phyloP scores from a whole-genome alignment of 306 rosid species.

The Citrullus mucosospermus region DNA sequence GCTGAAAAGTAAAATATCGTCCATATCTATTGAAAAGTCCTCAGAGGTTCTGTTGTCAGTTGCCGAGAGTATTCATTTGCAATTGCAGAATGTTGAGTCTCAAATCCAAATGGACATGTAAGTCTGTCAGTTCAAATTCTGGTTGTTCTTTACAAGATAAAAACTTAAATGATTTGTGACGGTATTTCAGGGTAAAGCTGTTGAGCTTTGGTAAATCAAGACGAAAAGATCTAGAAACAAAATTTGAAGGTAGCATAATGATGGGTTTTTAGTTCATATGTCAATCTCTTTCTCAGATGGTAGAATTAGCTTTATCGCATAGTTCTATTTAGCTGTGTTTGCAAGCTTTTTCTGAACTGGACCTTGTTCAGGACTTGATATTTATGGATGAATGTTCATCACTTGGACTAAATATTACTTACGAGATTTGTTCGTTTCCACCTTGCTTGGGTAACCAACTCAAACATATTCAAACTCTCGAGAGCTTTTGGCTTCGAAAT shows the following conservation, averaged over 20 bases:
- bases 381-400: not conserved
- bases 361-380: not conserved
- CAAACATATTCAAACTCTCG: not conserved
- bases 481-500: not conserved
- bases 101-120: slow-evolving; percentile 71
- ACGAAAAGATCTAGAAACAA: slow-evolving; percentile 58
- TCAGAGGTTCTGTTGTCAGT: slow-evolving; percentile 64
- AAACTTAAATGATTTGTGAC: slow-evolving; percentile 11
- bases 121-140: slow-evolving; percentile 17
- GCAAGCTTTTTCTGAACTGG: not conserved
- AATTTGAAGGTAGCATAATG: slow-evolving; percentile 47
- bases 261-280: slow-evolving; percentile 4
- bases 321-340: not conserved
- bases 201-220: slow-evolving; percentile 46
- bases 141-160: slow-evolving; percentile 8
- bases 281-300: not conserved
- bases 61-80: slow-evolving; percentile 50
- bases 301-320: not conserved
- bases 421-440: not conserved
- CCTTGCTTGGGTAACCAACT: not conserved
- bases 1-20: slow-evolving; percentile 57
- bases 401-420: not conserved
- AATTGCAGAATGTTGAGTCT: slow-evolving; percentile 65
- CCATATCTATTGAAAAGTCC: slow-evolving; percentile 42
- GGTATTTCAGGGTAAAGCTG: slow-evolving; percentile 58